phyloP scores from a whole-genome alignment of 495 filamentous ascomycete species.

The Oleoguttula mirabilis region DNA sequence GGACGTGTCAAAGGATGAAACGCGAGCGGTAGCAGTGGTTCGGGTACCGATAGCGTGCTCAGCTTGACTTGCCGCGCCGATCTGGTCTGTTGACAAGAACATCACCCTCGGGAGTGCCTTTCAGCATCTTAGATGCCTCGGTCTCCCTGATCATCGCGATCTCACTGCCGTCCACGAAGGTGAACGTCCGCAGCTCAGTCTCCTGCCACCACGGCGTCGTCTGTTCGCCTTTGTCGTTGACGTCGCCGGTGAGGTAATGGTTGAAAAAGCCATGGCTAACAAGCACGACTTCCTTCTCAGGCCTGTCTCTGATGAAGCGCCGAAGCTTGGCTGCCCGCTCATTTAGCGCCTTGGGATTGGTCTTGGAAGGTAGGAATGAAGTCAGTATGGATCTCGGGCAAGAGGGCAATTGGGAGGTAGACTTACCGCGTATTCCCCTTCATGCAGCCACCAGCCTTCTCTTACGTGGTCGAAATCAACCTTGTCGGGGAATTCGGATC shows the following conservation, averaged over 20 bases:
- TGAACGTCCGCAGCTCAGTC: constrained; percentile 10
- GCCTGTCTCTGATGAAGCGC: constrained; percentile 8
- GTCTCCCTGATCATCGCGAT: constrained; percentile 10
- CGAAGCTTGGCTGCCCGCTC: constrained; percentile 11
- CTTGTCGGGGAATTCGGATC: constrained; percentile 7
- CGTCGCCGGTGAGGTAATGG: constrained; percentile 14
- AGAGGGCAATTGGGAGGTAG: too few relatives aligned
- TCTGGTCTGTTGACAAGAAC: constrained; percentile 1
- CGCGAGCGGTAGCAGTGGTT: too few relatives aligned
- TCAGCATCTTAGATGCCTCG: constrained; percentile 1
- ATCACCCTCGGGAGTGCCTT: too few relatives aligned
- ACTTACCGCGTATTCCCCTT: constrained; percentile 19
- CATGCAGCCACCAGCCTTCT: constrained; percentile 13
- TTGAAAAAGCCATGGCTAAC: constrained; percentile 17
- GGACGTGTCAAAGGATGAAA: too few relatives aligned
- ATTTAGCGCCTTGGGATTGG: constrained; percentile 8
- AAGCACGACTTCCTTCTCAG: constrained; percentile 15
- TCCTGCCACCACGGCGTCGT: constrained; percentile 17
- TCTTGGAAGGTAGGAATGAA: too few relatives aligned
- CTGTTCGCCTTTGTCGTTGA: constrained; percentile 14
- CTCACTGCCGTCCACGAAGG: constrained; percentile 2
- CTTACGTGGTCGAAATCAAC: constrained; percentile 14
- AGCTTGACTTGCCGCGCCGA: not conserved
- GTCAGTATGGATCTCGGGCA: too few relatives aligned
- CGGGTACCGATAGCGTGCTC: too few relatives aligned